These are phyloP conservation scores for Rhodotorula sp. DNA, from an alignment of 1,284 basidiomycete genomes.

Conservation along the genomic window DNA sequence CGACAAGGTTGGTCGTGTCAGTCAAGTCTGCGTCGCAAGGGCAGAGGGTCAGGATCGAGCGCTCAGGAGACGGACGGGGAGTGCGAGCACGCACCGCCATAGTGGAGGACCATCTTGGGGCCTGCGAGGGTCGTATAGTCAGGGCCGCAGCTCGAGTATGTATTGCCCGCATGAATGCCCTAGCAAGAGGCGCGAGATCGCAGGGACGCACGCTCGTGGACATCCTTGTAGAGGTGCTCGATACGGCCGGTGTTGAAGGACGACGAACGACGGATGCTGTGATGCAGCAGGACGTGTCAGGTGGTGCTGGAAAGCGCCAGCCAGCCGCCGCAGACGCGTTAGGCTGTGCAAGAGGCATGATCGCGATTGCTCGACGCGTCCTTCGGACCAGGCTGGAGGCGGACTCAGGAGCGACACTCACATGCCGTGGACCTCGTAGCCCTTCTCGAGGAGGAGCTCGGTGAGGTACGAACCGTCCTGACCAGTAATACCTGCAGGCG, in stretches of 20 bases:
- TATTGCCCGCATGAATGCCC: too few relatives aligned
- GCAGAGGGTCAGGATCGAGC: neutral
- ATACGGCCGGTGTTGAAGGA: conserved; percentile 91
- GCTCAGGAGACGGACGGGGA: neutral
- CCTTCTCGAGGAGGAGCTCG: conserved; percentile 78
- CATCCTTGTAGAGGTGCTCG: conserved; percentile 83
- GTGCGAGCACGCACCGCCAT: conserved; percentile 59
- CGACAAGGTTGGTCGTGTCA: conserved; percentile 90
- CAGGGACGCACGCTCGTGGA: conserved; percentile 61
- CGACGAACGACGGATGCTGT: conserved; percentile 87
- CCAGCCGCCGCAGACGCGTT: too few relatives aligned
- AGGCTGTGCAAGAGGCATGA: too few relatives aligned
- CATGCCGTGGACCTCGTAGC: conserved; percentile 78
- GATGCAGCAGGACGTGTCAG: too few relatives aligned
- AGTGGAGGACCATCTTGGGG: conserved; percentile 78
- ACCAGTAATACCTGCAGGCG: conserved; percentile 77
- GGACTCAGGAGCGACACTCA: conserved; percentile 2
- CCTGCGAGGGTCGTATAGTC: conserved; percentile 9
- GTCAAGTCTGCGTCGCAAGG: conserved; percentile 55
- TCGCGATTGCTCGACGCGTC: too few relatives aligned
- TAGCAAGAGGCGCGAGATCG: too few relatives aligned
- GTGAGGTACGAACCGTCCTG: conserved; percentile 91
- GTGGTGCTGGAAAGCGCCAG: too few relatives aligned
- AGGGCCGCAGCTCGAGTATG: too few relatives aligned
- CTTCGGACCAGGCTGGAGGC: too few relatives aligned